Base-by-base conservation (phyloP, 768 basidiomycete species). In the Phaeotremella fagi region DNA sequence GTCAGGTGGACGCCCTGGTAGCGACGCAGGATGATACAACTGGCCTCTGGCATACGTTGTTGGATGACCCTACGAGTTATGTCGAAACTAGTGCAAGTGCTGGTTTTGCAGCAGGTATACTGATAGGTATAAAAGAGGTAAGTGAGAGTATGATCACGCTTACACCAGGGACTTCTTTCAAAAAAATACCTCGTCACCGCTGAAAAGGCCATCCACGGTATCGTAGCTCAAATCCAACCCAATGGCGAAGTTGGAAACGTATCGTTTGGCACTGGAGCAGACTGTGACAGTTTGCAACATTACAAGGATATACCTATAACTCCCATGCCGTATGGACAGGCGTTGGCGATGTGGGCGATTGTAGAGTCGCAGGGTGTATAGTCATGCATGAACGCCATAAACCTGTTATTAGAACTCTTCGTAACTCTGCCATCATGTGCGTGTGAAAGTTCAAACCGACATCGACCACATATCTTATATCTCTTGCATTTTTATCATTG, bases 31-130 rank as follows among this genome's bases (percentile, higher is more conserved):
- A 81, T 56, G 44, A 50, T 43, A 52, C 62, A 33, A 75, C 76
- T 5, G 79, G 79, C 1, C 68, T 81, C 16, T 81, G 80, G 80
- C 79, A 79, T 60, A 81, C 80, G n/a, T 75, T 81, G 47, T 65
- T 82, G 27, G 78, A 79, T 58, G 80, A 41, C 64, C 64, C 75
- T 26, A 74, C 70, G 1, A 78, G 78, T n/a, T 80, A 80, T 60
- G 69, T 80, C 22, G 79, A 81, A 63, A 76, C 45, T 14, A 54
- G 52, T 24, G 60, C 60, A 2, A 31, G 51, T 26, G 60, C 60
- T 4, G 60, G 60, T 11, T 61, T 61, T 23, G 41, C 38, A 12
- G 38, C 38, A 6, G 38, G 38, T 41, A 41, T 41, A 7, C 22
- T 41, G 7, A 41, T 7, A 6, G 38, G 12, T 22, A 41, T 41